phyloP scores from a whole-genome alignment of 2,329 filamentous ascomycete species.

The Arthroderma sp. region DNA sequence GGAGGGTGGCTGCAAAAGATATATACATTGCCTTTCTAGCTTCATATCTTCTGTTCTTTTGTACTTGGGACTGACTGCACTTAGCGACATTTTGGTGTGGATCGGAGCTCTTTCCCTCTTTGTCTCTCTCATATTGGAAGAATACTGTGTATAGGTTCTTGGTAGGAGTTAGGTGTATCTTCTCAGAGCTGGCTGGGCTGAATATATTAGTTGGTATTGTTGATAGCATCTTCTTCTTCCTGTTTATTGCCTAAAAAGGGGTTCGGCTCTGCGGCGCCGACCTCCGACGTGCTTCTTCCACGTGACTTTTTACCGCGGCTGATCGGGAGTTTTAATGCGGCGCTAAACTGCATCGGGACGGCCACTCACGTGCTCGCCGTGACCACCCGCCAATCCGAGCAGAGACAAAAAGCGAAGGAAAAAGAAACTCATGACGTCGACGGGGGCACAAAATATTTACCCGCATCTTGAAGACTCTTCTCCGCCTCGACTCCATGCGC shows the following conservation, averaged over 20 bases:
- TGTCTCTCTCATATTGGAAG: not conserved
- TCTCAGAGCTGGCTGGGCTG: not conserved
- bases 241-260: not conserved
- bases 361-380: not conserved
- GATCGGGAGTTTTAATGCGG: not conserved
- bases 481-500: not conserved
- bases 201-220: not conserved
- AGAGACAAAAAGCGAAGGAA: not conserved
- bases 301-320: not conserved
- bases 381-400: not conserved
- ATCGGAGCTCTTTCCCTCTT: not conserved
- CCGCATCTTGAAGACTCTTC: not conserved
- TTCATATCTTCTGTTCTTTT: not conserved
- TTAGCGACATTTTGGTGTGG: slow-evolving; percentile 1
- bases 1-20: slow-evolving; percentile 1
- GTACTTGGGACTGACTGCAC: slow-evolving; percentile 1
- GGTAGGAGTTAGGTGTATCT: slow-evolving; percentile 2
- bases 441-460: not conserved
- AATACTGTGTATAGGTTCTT: not conserved
- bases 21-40: not conserved
- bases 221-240: not conserved
- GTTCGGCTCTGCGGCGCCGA: slow-evolving; percentile 1
- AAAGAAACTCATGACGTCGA: slow-evolving; percentile 6
- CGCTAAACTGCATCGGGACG: not conserved
- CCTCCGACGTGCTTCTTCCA: not conserved